These are phyloP conservation scores for Mimosa pudica DNA, from an alignment of 306 rosid genomes.

Conservation along the genomic window DNA sequence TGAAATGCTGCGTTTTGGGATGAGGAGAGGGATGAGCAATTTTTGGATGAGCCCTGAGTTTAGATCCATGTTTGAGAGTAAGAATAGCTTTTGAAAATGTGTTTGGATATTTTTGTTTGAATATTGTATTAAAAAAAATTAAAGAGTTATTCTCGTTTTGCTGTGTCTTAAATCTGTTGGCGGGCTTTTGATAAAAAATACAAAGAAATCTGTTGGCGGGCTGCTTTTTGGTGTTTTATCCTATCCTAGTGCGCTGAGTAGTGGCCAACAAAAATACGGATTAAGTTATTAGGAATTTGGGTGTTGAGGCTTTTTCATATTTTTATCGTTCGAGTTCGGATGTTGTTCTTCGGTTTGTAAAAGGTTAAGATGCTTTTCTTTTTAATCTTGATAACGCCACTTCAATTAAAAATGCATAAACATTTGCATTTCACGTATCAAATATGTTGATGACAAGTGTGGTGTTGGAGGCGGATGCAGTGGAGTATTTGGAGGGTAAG, in stretches of 20 bases:
- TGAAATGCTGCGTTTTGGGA: too few relatives aligned
- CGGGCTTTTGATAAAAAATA: too few relatives aligned
- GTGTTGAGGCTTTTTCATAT: neutral
- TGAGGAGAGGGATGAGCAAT: too few relatives aligned
- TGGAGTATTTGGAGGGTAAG: constrained; percentile 69
- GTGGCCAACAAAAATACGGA: neutral
- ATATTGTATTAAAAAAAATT: too few relatives aligned
- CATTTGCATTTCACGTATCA: too few relatives aligned
- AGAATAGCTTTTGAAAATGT: too few relatives aligned
- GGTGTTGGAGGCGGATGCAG: constrained; percentile 75
- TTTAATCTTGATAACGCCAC: neutral
- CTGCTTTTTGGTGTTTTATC: constrained; percentile 24
- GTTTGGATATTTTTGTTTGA: too few relatives aligned
- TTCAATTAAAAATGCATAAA: neutral
- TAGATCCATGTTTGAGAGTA: too few relatives aligned
- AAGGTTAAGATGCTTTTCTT: neutral
- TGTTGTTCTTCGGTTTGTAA: neutral
- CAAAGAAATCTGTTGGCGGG: constrained; percentile 44
- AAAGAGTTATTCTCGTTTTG: neutral
- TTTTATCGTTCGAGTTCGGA: neutral
- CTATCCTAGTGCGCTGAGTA: constrained; percentile 29
- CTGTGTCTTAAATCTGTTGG: constrained; percentile 43
- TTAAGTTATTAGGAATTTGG: neutral
- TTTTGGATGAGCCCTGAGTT: too few relatives aligned
- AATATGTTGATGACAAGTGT: constrained; percentile 1